These are phyloP conservation scores for Metschnikowia arizonensis DNA, from an alignment of 805 yeast genomes.

Conservation along the genomic window DNA sequence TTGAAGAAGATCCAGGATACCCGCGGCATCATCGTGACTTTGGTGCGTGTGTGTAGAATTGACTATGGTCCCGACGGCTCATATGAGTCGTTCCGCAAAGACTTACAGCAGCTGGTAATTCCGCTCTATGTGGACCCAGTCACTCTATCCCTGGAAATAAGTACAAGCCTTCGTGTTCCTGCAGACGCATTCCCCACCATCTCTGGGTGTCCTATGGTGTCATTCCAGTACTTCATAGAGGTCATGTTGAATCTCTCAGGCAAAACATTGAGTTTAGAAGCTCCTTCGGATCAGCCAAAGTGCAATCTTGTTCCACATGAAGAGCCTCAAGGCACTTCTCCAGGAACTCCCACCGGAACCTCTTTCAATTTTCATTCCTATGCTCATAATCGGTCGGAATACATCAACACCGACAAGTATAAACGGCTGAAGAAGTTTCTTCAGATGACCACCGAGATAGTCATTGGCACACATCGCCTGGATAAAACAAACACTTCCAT, in stretches of 20 bases:
- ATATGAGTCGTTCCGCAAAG: slow-evolving; percentile 75
- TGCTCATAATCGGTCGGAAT: slow-evolving; percentile 33
- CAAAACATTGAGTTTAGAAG: slow-evolving; percentile 37
- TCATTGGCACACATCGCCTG: slow-evolving; percentile 74
- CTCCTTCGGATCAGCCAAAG: slow-evolving; percentile 17
- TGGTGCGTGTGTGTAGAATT: slow-evolving; percentile 72
- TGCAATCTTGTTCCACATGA: slow-evolving; percentile 11
- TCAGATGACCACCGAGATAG: slow-evolving; percentile 74
- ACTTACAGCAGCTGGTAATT: slow-evolving; percentile 67
- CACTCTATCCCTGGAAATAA: slow-evolving; percentile 52
- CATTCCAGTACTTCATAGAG: slow-evolving; percentile 82
- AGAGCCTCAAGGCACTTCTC: slow-evolving; percentile 9
- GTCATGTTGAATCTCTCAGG: slow-evolving; percentile 78
- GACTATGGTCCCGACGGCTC: slow-evolving; percentile 56
- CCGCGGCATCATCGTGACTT: slow-evolving; percentile 71
- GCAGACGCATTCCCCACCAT: slow-evolving; percentile 85
- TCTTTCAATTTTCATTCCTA: slow-evolving; percentile 23
- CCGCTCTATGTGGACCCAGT: slow-evolving; percentile 77
- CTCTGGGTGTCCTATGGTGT: slow-evolving; percentile 61
- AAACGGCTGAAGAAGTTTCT: slow-evolving; percentile 74
- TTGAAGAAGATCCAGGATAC: slow-evolving; percentile 64
- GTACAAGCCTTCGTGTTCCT: slow-evolving; percentile 68
- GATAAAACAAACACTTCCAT: slow-evolving; percentile 5
- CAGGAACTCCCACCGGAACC: slow-evolving; percentile 9
- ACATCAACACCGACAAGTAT: slow-evolving; percentile 75